Evolutionary conservation across 1,139 yeast genomes (phyloP), one percentile per base, ranked within the genome.

Genomic region (Geotrichum fermentans): DNA sequence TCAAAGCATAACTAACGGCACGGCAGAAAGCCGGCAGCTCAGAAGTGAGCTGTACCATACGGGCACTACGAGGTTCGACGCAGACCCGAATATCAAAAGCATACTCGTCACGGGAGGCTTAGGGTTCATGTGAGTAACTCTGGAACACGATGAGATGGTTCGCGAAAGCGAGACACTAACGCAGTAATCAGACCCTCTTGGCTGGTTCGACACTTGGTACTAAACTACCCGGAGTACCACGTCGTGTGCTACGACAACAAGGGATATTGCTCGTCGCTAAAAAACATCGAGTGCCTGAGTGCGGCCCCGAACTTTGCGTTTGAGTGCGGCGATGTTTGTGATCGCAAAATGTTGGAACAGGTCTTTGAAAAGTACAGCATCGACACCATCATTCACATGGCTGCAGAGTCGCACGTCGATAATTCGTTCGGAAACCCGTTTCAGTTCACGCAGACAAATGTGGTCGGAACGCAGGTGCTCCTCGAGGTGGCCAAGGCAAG

Each of bases 351-450:
- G 14, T 57, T 69, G 1, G 40, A 51, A n/a, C 43, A 45, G 1
- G 59, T 61, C 4, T 55, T 68, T 40, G 55, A 56, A 34, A 44
- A 53, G 14, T 49, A 65, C 52, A 45, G 56, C 6, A 58, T 74
- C 26, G 68, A 70, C 11, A 68, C 71, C 1, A 67, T 79, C 18
- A 57, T 79, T 20, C 75, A 79, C 56, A 67, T 78, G 56, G 84
- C 84, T 0, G 84, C 83, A 4, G 80, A 78, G 55, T 73, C 80
- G 35, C 73, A 75, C 55, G 84, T 79, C 7, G 83, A 79, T 58
- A 68, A 68, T 40, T 77, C 82, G 11, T 79, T 78, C 54, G 61
- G 62, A 2, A 61, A 69, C 41, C 81, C 82, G 0, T 50, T 67
- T n/a, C 64, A 62, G 43, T 78, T 77, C 59, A 72, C 79, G 14